Evolutionary conservation across 768 basidiomycete species (phyloP), one percentile per base, ranked within the genome.

Genomic region (Leccinum truebloodii): DNA sequence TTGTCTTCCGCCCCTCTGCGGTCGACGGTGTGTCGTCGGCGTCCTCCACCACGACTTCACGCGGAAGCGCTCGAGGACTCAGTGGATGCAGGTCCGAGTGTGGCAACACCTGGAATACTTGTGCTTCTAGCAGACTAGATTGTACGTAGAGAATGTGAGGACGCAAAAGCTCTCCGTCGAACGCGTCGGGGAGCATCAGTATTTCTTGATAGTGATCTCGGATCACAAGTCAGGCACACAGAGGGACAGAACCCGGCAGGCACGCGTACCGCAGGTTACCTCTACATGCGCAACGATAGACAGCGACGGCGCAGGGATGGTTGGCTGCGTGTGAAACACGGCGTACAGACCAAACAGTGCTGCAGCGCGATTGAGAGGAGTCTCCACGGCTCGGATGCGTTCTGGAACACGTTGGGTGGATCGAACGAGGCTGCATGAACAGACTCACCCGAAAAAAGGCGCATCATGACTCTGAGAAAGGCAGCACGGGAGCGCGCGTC

Each of bases 321-420:
- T 77, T 14, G 90, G 87, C 73, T 92, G 92, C 10, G 88, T 86
- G 58, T 75, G 77, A 68, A 84, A 85, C 64, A 92, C 87, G 3
- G 85, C 83, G 69, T 92, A 92, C 52, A 89, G 69, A 4, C 80
- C 86, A 68, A 92, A 91, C 24, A 92, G 69, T 1, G 86, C 87
- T 22, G 81, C 81, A 6, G 79, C 79, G 61, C 85, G 81, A n/a
- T 74, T 78, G 48, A 89, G 75, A 5, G 83, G 83, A 8, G 81
- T 71, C 66, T 86, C 81, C 1, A 77, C 77, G 50, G 77, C 77
- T 5, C 71, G 72, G 61, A 83, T 76, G 37, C 81, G 80, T 70
- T 92, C 90, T 92, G 61, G 16, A 54, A 49, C 20, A 32, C 34
- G 18, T 61, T 49, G 9, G 49, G 6, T 16, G 54, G 32, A 26